phyloP scores from a whole-genome alignment of 2,329 filamentous ascomycete genomes.

The Exophiala spinifera region DNA sequence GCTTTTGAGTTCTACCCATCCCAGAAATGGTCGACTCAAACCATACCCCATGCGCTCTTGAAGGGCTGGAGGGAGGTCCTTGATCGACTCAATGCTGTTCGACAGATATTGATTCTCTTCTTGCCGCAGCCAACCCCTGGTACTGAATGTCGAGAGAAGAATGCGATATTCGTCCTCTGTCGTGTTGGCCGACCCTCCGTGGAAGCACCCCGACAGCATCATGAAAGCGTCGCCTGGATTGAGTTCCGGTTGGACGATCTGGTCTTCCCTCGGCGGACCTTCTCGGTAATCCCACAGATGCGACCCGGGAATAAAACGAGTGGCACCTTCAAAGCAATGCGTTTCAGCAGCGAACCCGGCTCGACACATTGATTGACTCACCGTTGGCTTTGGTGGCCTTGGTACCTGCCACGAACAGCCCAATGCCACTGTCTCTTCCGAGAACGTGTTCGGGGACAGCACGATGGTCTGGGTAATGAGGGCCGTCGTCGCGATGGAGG shows the following conservation, averaged over 20 bases:
- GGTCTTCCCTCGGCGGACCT: slow-evolving; percentile 15
- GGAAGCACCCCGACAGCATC: slow-evolving; percentile 34
- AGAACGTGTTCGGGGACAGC: slow-evolving; percentile 2
- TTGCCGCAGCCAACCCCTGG: slow-evolving; percentile 34
- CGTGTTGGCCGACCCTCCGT: slow-evolving; percentile 29
- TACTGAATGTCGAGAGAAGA: slow-evolving; percentile 33
- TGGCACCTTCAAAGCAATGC: slow-evolving; percentile 16
- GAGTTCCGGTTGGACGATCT: slow-evolving; percentile 34
- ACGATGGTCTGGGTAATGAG: slow-evolving; percentile 22
- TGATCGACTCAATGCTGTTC: slow-evolving; percentile 1
- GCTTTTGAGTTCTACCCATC: neutral
- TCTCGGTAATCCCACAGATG: slow-evolving; percentile 18
- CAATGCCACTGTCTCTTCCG: neutral
- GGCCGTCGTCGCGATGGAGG: slow-evolving; percentile 30
- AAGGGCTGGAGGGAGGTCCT: slow-evolving; percentile 10
- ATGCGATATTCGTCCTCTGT: slow-evolving; percentile 26
- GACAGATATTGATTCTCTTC: slow-evolving; percentile 23
- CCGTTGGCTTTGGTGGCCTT: slow-evolving; percentile 31
- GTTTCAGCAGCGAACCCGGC: too few relatives aligned
- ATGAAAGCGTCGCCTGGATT: slow-evolving; percentile 35
- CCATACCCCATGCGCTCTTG: slow-evolving; percentile 19
- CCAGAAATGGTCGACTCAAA: slow-evolving; percentile 15
- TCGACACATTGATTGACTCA: too few relatives aligned
- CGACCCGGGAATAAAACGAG: slow-evolving; percentile 30
- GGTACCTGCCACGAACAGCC: slow-evolving; percentile 9